Percentiles rank a stretch among this genome's conserved stretches.
These are phyloP conservation scores for Malassezia globosa DNA, from an alignment of 1,284 basidiomycete genomes.

Conservation along the genomic window DNA sequence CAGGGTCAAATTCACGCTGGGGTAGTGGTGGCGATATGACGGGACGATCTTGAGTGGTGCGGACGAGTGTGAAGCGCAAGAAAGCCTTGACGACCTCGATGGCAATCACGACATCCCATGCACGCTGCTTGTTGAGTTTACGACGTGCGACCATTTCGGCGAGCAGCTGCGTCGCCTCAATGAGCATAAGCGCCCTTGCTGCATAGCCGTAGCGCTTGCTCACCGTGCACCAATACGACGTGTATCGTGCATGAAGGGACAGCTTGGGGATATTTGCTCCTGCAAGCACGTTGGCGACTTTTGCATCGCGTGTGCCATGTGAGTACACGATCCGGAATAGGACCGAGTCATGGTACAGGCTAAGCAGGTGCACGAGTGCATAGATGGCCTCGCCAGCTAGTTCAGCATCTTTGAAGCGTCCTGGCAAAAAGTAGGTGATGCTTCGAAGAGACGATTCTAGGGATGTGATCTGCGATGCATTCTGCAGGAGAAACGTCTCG, in stretches of 20 bases:
- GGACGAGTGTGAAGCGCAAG: conserved; percentile 45
- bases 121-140: conserved; percentile 30
- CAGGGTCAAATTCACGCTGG: conserved; percentile 43
- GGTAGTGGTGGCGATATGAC: conserved; percentile 47
- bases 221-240: conserved; percentile 40
- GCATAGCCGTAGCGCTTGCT: conserved; percentile 39
- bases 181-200: conserved; percentile 40
- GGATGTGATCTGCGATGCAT: conserved; percentile 55
- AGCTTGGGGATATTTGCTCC: conserved; percentile 23
- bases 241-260: conserved; percentile 48
- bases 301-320: neutral
- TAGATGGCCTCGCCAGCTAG: conserved; percentile 50
- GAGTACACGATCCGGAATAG: conserved; percentile 38
- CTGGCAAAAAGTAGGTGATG: conserved; percentile 85
- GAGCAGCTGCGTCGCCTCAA: conserved; percentile 46
- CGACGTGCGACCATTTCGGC: conserved; percentile 48
- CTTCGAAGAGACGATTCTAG: conserved; percentile 78
- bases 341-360: conserved; percentile 50
- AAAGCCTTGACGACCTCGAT: conserved; percentile 48
- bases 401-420: conserved; percentile 91
- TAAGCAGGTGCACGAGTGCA: conserved; percentile 48
- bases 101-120: conserved; percentile 48
- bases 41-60: conserved; percentile 42
- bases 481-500: conserved; percentile 39
- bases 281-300: neutral